Evolutionary conservation across 1,284 basidiomycete genomes (phyloP).

Genomic region (Boletus sp.): DNA sequence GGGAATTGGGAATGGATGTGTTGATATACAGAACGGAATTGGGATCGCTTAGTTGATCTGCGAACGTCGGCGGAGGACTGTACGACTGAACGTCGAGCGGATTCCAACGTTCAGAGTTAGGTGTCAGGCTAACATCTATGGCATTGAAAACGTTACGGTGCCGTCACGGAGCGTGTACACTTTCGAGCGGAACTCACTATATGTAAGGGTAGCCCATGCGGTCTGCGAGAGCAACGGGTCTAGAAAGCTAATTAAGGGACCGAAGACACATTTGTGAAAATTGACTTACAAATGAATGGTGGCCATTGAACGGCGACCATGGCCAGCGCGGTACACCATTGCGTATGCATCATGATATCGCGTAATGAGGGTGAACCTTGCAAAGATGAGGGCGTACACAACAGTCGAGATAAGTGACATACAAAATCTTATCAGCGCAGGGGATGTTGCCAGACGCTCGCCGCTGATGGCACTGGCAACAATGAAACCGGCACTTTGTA

Average conservation of each 20-base stretch:
- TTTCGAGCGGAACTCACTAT: constrained; percentile 57
- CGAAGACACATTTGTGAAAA: neutral
- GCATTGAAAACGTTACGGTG: constrained; percentile 13
- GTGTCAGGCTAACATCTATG: constrained; percentile 70
- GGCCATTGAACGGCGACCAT: constrained; percentile 98
- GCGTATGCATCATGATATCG: constrained; percentile 91
- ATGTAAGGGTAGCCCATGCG: constrained; percentile 84
- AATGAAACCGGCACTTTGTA: constrained; percentile 83
- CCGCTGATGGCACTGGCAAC: constrained; percentile 92
- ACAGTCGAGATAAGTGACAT: constrained; percentile 33
- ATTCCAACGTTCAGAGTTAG: constrained; percentile 56
- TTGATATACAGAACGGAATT: constrained; percentile 81
- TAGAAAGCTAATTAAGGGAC: constrained; percentile 35
- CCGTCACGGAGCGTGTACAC: neutral
- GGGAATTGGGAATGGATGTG: constrained; percentile 58
- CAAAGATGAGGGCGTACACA: constrained; percentile 16
- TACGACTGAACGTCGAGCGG: constrained; percentile 61
- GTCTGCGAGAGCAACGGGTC: constrained; percentile 85
- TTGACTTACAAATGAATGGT: constrained; percentile 75
- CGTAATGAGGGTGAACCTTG: constrained; percentile 89
- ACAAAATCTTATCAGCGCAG: constrained; percentile 89
- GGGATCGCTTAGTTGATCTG: constrained; percentile 67
- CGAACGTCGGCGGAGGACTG: constrained; percentile 64
- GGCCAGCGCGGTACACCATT: constrained; percentile 82
- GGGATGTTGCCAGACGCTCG: constrained; percentile 80